Percentiles rank a stretch among this genome's conserved stretches.
These are phyloP conservation scores for Phytophthora cajani DNA, from an alignment of 352 stramenopile species.

Conservation along the genomic window DNA sequence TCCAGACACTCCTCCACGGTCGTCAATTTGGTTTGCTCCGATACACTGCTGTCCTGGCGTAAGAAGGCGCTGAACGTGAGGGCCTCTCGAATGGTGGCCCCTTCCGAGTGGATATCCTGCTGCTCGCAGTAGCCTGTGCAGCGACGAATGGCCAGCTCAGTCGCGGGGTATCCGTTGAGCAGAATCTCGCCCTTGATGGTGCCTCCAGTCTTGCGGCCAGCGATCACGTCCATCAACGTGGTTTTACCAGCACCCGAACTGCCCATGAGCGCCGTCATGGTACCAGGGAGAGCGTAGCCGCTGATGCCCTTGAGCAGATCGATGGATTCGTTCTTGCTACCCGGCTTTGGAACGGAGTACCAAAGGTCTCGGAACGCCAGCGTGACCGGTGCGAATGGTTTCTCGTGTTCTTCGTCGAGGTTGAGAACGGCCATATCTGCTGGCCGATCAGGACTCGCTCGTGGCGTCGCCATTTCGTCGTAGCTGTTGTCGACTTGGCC, in stretches of 20 bases:
- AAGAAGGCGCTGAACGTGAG: slow-evolving; percentile 89
- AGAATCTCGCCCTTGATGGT: slow-evolving; percentile 57
- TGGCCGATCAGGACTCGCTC: not conserved
- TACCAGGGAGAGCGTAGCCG: slow-evolving; percentile 48
- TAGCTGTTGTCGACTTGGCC: slow-evolving; percentile 2
- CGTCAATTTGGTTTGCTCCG: slow-evolving; percentile 28
- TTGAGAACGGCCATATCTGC: slow-evolving; percentile 16
- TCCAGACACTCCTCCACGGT: slow-evolving; percentile 47
- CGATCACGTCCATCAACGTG: slow-evolving; percentile 53
- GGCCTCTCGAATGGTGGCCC: slow-evolving; percentile 83
- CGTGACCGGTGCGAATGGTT: slow-evolving; percentile 23
- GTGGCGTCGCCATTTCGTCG: slow-evolving; percentile 3
- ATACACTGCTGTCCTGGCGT: slow-evolving; percentile 46
- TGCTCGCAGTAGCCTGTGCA: slow-evolving; percentile 43
- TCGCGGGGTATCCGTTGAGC: slow-evolving; percentile 49
- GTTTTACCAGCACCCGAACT: slow-evolving; percentile 83
- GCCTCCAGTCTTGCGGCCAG: slow-evolving; percentile 85
- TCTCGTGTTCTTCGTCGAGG: slow-evolving; percentile 14
- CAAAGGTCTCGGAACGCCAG: slow-evolving; percentile 40
- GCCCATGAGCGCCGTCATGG: slow-evolving; percentile 62
- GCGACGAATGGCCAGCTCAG: slow-evolving; percentile 34
- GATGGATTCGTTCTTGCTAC: slow-evolving; percentile 33
- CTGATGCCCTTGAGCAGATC: slow-evolving; percentile 75
- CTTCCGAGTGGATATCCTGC: slow-evolving; percentile 28
- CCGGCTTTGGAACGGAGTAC: slow-evolving; percentile 30